Conservation (phyloP, 2,329 filamentous ascomycete genomes). For the Nemania sp. region DNA sequence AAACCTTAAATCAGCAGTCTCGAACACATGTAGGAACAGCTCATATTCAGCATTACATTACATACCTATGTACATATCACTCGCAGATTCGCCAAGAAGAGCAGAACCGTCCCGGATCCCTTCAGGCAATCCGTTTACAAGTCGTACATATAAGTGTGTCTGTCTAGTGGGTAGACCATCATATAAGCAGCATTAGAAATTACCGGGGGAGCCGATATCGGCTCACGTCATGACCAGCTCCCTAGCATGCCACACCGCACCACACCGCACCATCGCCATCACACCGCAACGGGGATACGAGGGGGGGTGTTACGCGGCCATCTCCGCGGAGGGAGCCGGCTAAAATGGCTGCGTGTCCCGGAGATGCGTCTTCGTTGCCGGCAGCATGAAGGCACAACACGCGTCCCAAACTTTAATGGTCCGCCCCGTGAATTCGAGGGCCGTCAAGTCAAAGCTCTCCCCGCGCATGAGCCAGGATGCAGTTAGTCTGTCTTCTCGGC, state of each 20-base stretch:
- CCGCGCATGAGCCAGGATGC: slow-evolving; percentile 3
- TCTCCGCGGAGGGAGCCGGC: slow-evolving; percentile 26
- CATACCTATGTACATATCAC: background rate
- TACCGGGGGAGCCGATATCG: slow-evolving; percentile 17
- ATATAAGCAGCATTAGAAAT: background rate
- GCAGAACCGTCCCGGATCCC: background rate
- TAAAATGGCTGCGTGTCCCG: slow-evolving; percentile 7
- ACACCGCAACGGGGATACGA: slow-evolving; percentile 11
- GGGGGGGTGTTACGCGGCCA: slow-evolving; percentile 19
- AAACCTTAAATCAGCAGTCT: slow-evolving; percentile 8
- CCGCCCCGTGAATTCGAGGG: slow-evolving; percentile 7
- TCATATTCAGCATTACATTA: background rate
- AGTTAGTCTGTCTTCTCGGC: slow-evolving; percentile 6
- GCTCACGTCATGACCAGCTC: slow-evolving; percentile 24
- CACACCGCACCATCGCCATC: background rate
- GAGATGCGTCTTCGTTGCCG: slow-evolving; percentile 2
- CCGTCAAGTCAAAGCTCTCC: background rate
- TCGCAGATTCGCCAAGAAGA: background rate
- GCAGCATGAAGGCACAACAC: background rate
- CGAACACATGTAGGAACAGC: background rate
- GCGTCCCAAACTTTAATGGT: background rate
- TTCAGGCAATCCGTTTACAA: no score
- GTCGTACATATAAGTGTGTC: no score
- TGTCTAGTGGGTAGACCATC: background rate
- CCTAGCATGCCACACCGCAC: slow-evolving; percentile 4